phyloP scores from a whole-genome alignment of 495 filamentous ascomycete genomes.

The Trichoderma orchidacearum region DNA sequence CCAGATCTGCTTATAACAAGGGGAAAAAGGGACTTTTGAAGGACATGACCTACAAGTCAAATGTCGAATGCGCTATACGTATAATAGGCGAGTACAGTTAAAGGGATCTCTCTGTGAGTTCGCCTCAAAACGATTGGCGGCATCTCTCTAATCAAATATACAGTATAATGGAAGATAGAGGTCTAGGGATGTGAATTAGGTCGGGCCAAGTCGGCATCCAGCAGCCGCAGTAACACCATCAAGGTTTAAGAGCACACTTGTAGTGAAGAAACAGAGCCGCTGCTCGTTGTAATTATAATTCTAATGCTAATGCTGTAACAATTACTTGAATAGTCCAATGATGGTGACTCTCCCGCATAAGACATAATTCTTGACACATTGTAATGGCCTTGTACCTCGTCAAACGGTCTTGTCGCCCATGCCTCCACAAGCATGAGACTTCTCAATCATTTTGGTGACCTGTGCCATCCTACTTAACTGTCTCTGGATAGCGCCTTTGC shows the following conservation, averaged over 20 bases:
- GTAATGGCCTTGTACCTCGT: background rate
- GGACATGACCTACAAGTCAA: background rate
- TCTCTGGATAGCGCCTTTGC: constrained; percentile 1
- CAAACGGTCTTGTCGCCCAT: background rate
- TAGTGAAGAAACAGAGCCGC: no score
- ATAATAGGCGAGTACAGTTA: no score
- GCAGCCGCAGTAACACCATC: no score
- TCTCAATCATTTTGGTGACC: background rate
- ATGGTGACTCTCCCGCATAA: background rate
- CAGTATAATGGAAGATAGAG: no score
- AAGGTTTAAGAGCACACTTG: no score
- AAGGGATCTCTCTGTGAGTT: no score
- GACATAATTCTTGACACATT: background rate
- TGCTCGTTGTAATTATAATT: background rate
- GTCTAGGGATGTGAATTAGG: no score
- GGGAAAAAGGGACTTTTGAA: background rate
- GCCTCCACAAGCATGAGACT: background rate
- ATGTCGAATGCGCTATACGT: no score
- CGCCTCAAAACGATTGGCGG: no score
- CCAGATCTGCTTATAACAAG: background rate
- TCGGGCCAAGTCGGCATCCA: no score
- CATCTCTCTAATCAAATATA: no score
- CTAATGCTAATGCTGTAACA: background rate
- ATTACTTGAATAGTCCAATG: no score
- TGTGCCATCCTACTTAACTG: background rate